Evolutionary conservation across 192 early-diverging fungal genomes (phyloP), one percentile per base, ranked within the genome.

Genomic region (Powellomyces hirtus): DNA sequence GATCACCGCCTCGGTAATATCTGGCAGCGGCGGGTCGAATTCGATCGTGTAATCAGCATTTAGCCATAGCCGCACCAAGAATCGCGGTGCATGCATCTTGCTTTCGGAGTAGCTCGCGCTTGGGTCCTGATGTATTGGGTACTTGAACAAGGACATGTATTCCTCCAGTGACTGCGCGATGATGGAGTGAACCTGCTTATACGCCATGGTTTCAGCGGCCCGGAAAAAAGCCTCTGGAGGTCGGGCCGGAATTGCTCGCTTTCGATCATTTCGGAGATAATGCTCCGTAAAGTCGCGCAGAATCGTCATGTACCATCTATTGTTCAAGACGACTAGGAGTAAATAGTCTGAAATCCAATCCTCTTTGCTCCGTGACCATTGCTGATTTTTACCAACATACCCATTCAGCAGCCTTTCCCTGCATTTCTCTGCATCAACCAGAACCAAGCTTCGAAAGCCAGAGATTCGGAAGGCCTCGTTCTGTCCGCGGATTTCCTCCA

Each of bases 391-490:
- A n/a, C n/a, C n/a, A n/a, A n/a, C n/a, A 31, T 77, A 85, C 82
- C 76, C 79, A 63, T 85, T 81, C 37, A 82, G 49, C 29, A 86
- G 49, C 24, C 71, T 61, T 16, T 82, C 79, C 24, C 85, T 65
- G 52, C 81, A 82, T 44, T 81, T 83, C 56, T 88, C 86, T 31
- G 86, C 72, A 49, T 87, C 78, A 5, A 88, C 81, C 20, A 88
- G 59, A 31, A 88, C 35, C 42, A 86, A 24, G 34, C 75, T 79
- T 46, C 81, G 62, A 44, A 83, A 87, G 11, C 75, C 76, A 4
- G 64, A 72, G 26, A 84, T 75, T 22, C 84, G 38, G 45, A 78
- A 85, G 35, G 81, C 49, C 22, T 78, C 82, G 50, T 71, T 73
- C 55, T 82, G 77, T 7, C 44, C 31, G 8, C 62, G 62, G 51